Evolutionary conservation across 768 basidiomycete species (phyloP), one percentile per base, ranked within the genome.

Genomic region (Rhizopogon vulgaris): DNA sequence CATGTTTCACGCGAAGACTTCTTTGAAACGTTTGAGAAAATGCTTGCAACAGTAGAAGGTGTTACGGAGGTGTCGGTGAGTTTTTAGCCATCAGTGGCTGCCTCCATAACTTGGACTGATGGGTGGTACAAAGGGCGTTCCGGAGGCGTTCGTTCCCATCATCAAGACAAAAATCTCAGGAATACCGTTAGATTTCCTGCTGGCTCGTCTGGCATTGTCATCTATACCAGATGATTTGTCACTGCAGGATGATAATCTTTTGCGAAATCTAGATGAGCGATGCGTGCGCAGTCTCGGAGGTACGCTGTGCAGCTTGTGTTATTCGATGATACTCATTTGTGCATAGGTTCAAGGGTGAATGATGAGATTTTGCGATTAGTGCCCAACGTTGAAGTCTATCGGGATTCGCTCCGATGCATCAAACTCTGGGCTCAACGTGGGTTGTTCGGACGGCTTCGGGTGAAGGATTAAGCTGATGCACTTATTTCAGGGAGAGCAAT

Each of bases 1-100:
- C 94, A 97, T 69, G 88, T 98, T 51, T 88, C 86, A 51, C 80
- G 93, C 56, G 94, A 96, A 58, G 94, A 98, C 73, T 98, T 98
- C 73, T 96, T 96, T 64, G 85, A 88, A 0, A 76, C 84, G 24
- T 94, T 99, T 59, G 90, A 92, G 66, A 78, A 82, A 12, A 90
- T 97, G 91, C 73, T 99, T 47, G 82, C 80, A 58, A 83, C 86
- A 40, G 67, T 84, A 55, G 90, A 94, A 40, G 94, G 90, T 17
- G 89, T 84, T 14, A 78, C 85, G 3, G 92, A 98, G 62, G 89
- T 94, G 57, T 85, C 93, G 58, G 95, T 97, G 66, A 67, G 90
- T 79, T 42, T 1, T 52, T 39, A 22, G 22, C 22, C 12, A 41
- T 51, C 42, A 32, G 30, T 30, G 28, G 43, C 36, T 48, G 30